A percentile compares a stretch with the other conserved stretches of the same genome.
phyloP scores from a whole-genome alignment of 176 grass and related monocot genomes.

The Miscanthus lutarioriparius region DNA sequence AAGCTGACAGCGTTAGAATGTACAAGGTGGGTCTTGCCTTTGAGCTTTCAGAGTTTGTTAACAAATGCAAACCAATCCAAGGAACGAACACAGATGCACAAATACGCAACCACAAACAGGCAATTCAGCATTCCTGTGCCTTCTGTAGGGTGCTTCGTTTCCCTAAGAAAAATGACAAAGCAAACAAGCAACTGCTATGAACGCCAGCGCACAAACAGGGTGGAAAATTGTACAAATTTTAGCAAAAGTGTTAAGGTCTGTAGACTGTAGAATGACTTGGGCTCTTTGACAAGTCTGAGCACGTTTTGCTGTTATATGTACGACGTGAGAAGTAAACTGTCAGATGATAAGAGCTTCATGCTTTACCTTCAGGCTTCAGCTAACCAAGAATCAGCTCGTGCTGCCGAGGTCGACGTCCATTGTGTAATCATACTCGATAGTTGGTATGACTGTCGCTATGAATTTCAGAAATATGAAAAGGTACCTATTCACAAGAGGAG shows the following conservation, averaged over 20 bases:
- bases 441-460: slow-evolving; percentile 90
- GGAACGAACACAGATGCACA: slow-evolving; percentile 33
- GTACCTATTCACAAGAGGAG: slow-evolving; percentile 51
- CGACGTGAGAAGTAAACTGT: background rate
- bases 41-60: slow-evolving; percentile 24
- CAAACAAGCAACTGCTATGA: slow-evolving; percentile 18
- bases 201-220: background rate
- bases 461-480: slow-evolving; percentile 99
- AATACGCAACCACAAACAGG: background rate
- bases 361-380: slow-evolving; percentile 28
- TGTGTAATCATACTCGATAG: slow-evolving; percentile 96
- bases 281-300: background rate
- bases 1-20: background rate
- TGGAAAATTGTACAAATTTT: background rate
- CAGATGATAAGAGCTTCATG: background rate
- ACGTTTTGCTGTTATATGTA: background rate
- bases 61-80: slow-evolving; percentile 22
- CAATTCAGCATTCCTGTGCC: slow-evolving; percentile 2
- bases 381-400: slow-evolving; percentile 48
- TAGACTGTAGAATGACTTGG: background rate
- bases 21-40: slow-evolving; percentile 19
- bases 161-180: background rate
- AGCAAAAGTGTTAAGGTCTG: background rate
- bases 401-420: slow-evolving; percentile 94
- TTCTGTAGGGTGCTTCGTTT: background rate